Percentiles rank a stretch among this genome's conserved stretches.
These are phyloP conservation scores for Luffa acutangula DNA, from an alignment of 306 rosid species.

Conservation along the genomic window DNA sequence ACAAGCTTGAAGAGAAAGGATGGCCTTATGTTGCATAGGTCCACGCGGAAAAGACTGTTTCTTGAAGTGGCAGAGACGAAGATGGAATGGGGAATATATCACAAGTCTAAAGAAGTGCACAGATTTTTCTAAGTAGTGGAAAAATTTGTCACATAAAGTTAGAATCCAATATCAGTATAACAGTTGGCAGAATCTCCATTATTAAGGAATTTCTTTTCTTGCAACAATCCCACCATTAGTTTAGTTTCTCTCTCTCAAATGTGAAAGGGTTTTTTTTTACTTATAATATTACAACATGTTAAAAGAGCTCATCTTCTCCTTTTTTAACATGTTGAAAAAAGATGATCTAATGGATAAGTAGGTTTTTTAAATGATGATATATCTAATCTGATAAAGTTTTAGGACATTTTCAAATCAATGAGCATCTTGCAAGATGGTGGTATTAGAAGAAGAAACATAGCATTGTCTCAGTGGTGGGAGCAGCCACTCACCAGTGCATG, in stretches of 20 bases:
- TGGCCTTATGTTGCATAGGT: conserved; percentile 26
- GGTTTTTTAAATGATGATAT: neutral
- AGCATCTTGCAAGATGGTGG: conserved; percentile 24
- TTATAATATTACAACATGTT: neutral
- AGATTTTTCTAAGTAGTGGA: conserved; percentile 8
- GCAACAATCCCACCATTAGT: neutral
- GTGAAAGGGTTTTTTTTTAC: neutral
- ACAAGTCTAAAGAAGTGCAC: conserved; percentile 1
- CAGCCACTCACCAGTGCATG: conserved; percentile 22
- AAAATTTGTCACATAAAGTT: conserved; percentile 3
- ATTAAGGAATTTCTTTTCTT: neutral
- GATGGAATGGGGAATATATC: conserved; percentile 10
- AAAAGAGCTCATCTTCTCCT: neutral
- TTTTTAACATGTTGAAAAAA: neutral
- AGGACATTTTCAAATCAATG: neutral
- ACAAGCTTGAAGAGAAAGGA: neutral
- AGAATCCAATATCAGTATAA: conserved; percentile 4
- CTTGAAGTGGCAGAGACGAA: conserved; percentile 9
- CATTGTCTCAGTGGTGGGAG: conserved; percentile 49
- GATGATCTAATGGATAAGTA: neutral
- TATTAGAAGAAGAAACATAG: conserved; percentile 42
- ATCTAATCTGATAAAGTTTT: neutral
- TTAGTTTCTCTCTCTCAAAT: neutral
- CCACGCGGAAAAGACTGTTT: conserved; percentile 61
- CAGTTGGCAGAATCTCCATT: conserved; percentile 11